Evolutionary conservation across 192 early-diverging fungal genomes (phyloP).

Genomic region (Chytriomyces hyalinus): DNA sequence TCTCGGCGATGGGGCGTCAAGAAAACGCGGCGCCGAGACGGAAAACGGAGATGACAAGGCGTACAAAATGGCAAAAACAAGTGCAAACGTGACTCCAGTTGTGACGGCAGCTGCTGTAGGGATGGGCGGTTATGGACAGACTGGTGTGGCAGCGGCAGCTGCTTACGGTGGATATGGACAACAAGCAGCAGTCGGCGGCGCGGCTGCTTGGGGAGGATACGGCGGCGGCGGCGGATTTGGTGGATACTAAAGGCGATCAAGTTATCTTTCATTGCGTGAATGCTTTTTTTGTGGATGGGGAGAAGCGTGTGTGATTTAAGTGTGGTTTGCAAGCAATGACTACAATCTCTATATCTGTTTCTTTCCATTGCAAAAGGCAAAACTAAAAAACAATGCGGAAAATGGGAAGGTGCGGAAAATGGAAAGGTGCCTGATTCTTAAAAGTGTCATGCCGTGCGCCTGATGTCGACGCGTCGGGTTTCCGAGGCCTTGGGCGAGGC

Average conservation of each 20-base stretch:
- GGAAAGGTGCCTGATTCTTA: too few relatives aligned
- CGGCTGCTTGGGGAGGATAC: not conserved
- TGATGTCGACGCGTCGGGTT: too few relatives aligned
- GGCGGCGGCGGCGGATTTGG: not conserved
- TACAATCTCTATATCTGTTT: too few relatives aligned
- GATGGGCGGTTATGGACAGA: not conserved
- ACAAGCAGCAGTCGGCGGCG: not conserved
- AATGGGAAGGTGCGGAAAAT: too few relatives aligned
- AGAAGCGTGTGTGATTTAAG: too few relatives aligned
- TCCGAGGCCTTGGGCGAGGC: too few relatives aligned
- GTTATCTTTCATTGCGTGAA: not conserved
- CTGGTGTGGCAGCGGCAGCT: not conserved
- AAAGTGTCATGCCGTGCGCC: too few relatives aligned
- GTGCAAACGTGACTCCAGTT: conserved; percentile 1
- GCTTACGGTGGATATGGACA: conserved; percentile 7
- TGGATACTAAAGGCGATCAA: not conserved
- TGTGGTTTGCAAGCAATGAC: too few relatives aligned
- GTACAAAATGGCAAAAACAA: conserved; percentile 4
- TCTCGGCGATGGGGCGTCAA: not conserved
- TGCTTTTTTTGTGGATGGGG: not conserved
- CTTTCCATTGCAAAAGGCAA: too few relatives aligned
- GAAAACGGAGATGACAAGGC: conserved; percentile 13
- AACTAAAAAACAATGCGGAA: too few relatives aligned
- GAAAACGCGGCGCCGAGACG: not conserved
- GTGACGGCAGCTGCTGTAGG: conserved; percentile 7